Base-by-base conservation (phyloP, 371 early-diverging fungal genomes). In the Mortierella sp. region DNA sequence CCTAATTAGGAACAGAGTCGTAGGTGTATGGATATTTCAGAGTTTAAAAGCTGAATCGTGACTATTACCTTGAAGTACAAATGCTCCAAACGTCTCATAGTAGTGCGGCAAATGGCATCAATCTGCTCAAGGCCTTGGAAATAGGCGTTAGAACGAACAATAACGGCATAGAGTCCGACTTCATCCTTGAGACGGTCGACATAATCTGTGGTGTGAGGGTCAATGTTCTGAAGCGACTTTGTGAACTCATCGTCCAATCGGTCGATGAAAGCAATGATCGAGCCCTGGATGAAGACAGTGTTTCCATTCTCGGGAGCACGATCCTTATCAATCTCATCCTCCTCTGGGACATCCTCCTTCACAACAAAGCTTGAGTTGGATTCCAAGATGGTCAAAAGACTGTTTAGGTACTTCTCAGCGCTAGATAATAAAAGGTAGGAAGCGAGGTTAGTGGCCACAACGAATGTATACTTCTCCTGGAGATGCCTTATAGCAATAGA, bases 241-340 rank as follows among this genome's bases (percentile, higher is more conserved):
- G 91, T 95, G 85, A 97, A 98, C 86, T 98, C 99, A 57, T 98
- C 98, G 85, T 98, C 98, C 45, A 98, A 84, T 47, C 98, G 94
- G 75, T 97, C 98, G 40, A 98, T 87, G 63, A 95, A 93, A 57
- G 96, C 91, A 70, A 94, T 88, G 61, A 98, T 84, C 37, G 95
- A 96, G 61, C 99, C 99, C 63, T 92, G 94, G 63, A 95, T 87
- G 43, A 86, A 74, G 32, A 86, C 84, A 34, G 75, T 80, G 70
- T 91, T 84, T 51, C 86, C 86, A 35, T 82, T 79, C 61, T 85
- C 73, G 42, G 90, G 86, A 9, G 76, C 64, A 56, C 90, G 79
- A 68, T 95, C 94, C 80, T 88, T 87, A 59, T 94, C 92, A 32
- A 85, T 90, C 17, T 92, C 90, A 53, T 93, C 90, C 53, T 87